Evolutionary conservation across 495 filamentous ascomycete genomes (phyloP), one percentile per base, ranked within the genome.

Genomic region (Hypoxylon cercidicola): DNA sequence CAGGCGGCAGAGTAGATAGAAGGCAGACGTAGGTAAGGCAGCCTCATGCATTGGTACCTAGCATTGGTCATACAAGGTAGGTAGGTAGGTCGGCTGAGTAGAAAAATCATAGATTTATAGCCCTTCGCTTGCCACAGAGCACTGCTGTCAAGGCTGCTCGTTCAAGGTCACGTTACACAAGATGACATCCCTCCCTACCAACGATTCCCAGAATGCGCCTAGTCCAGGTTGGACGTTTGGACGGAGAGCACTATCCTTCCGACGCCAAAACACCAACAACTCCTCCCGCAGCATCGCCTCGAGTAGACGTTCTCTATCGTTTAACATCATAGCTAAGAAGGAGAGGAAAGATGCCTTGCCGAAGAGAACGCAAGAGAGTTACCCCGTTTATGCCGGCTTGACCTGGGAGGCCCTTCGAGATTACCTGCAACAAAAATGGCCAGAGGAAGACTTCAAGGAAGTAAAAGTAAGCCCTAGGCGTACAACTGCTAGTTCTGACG

Each of bases 351-450:
- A 5, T 13, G 49, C 32, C 1, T 39, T n/a, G 20, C 30, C 49
- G 3, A 20, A 25, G 18, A 40, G 32, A 30, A 23, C n/a, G 16
- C 32, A 40, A 52, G 18, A 52, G 9, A 39, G 12, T 1, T 39
- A 37, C 18, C 28, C 49, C 3, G 32, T 23, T 10, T 52, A 52
- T 16, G 18, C 16, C 3, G 32, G 34, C 16, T 40, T 52, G 49
- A 52, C 3, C 0, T 52, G 49, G 49, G 49, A 52, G 2, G 34
- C n/a, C 1, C 32, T 52, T 25, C 8, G 18, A n/a, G n/a, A 15
- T 7, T 52, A 39, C 49, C n/a, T 52, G 18, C 35, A 6, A 1
- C 9, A 52, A 15, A 52, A 40, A 16, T 52, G 49, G 49, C 49
- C 49, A 0, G 13, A 52, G 0, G 49, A 52, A 8, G 35, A 39